Percentiles rank a stretch among this genome's conserved stretches.
These are phyloP conservation scores for Oldenlandia corymbosa DNA, from an alignment of 257 asterid genomes.

Conservation along the genomic window DNA sequence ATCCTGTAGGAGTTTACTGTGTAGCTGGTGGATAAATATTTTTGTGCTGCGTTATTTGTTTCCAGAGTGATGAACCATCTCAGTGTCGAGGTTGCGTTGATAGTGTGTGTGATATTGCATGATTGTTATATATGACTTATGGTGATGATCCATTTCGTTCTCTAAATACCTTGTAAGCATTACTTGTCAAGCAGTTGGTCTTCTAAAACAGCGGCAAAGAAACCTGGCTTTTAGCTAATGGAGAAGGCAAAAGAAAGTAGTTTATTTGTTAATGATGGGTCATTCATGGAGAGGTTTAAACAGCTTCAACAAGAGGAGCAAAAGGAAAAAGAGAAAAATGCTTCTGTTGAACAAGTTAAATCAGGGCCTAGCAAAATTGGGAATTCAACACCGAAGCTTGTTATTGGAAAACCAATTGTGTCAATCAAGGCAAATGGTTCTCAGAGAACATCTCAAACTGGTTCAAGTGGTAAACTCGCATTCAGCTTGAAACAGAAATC, in stretches of 20 bases:
- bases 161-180: slow-evolving; percentile 61
- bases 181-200: slow-evolving; percentile 62
- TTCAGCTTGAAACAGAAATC: slow-evolving; percentile 90
- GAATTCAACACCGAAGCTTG: slow-evolving; percentile 59
- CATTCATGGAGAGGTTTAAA: slow-evolving; percentile 95
- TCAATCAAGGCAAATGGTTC: slow-evolving; percentile 41
- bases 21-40: background rate
- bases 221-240: slow-evolving; percentile 45
- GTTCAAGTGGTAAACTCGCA: slow-evolving; percentile 78
- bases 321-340: slow-evolving; percentile 37
- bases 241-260: slow-evolving; percentile 57
- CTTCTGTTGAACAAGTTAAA: slow-evolving; percentile 31
- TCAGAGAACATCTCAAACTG: slow-evolving; percentile 32
- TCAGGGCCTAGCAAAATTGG: slow-evolving; percentile 39
- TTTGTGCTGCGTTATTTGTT: background rate
- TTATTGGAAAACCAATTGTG: slow-evolving; percentile 42
- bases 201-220: slow-evolving; percentile 33
- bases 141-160: slow-evolving; percentile 24
- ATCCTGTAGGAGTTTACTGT: too few relatives aligned
- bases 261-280: slow-evolving; percentile 87
- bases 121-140: too few relatives aligned
- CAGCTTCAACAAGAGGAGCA: slow-evolving; percentile 71
- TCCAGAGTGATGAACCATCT: background rate
- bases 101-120: background rate
- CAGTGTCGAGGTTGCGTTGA: background rate